Evolutionary conservation across 2,329 filamentous ascomycete species (phyloP).

Genomic region (Emmonsia crescens): DNA sequence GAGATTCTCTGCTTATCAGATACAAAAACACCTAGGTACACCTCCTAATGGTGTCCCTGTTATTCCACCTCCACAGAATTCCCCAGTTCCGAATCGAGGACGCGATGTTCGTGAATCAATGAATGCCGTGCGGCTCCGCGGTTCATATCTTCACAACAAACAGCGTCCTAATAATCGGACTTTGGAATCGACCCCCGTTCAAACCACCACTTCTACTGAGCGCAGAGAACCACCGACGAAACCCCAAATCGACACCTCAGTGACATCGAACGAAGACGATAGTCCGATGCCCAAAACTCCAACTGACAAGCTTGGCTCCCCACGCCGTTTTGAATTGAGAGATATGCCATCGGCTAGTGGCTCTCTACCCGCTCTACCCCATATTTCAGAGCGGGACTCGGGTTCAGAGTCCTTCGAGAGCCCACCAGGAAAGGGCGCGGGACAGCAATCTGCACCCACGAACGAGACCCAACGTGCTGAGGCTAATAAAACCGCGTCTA

Average conservation of each 20-base stretch:
- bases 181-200: conserved; percentile 52
- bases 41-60: conserved; percentile 75
- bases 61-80: conserved; percentile 66
- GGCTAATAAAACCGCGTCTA: conserved; percentile 7
- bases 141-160: conserved; percentile 33
- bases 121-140: conserved; percentile 45
- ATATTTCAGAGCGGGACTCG: conserved; percentile 25
- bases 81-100: conserved; percentile 71
- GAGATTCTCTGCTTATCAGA: conserved; percentile 92
- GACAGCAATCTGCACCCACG: conserved; percentile 19
- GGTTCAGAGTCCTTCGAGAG: conserved; percentile 4
- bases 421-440: conserved; percentile 12
- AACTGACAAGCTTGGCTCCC: conserved; percentile 50
- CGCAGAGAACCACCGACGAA: conserved; percentile 23
- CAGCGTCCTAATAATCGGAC: conserved; percentile 41
- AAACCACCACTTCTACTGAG: conserved; percentile 27
- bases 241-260: conserved; percentile 24
- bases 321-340: conserved; percentile 25
- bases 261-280: conserved; percentile 20
- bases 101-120: conserved; percentile 71
- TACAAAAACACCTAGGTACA: conserved; percentile 81
- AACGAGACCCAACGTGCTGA: background rate
- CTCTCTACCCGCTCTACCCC: conserved; percentile 47
- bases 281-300: conserved; percentile 48
- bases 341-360: conserved; percentile 40